A percentile compares a stretch with the other conserved stretches of the same genome.
Conservation (phyloP, 352 stramenopile species). For the Globisporangium polare region DNA sequence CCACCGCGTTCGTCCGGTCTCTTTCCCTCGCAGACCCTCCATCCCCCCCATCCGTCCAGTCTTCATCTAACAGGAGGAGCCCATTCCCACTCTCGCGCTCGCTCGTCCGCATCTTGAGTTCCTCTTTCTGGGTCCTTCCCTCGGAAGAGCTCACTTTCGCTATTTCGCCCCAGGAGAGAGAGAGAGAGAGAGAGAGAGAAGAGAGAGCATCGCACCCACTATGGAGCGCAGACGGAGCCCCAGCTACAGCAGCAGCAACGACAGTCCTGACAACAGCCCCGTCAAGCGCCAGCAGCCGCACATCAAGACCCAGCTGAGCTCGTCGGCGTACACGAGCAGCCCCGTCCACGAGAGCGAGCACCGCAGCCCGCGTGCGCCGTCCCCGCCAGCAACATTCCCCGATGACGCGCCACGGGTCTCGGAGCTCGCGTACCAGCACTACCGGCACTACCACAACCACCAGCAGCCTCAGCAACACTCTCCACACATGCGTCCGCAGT, state of each 20-base stretch:
- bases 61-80: constrained; percentile 15
- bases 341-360: constrained; percentile 1
- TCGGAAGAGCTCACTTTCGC: constrained; percentile 5
- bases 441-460: constrained; percentile 12
- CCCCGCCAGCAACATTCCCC: too few species aligned
- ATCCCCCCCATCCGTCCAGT: constrained; percentile 9
- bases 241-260: neutral
- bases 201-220: neutral
- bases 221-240: constrained; percentile 5
- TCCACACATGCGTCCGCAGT: neutral
- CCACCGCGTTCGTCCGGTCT: neutral
- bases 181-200: neutral
- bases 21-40: neutral
- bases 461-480: neutral
- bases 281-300: neutral
- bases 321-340: neutral
- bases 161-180: neutral
- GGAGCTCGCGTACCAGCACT: neutral
- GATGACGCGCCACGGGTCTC: too few species aligned
- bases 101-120: constrained; percentile 7
- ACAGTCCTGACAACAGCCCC: constrained; percentile 1
- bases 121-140: neutral
- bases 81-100: constrained; percentile 3
- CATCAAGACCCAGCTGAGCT: neutral
- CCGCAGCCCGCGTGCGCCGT: neutral